A percentile compares a stretch with the other conserved stretches of the same genome.
These are phyloP conservation scores for Hypoxylon sp. DNA, from an alignment of 2,329 filamentous ascomycete species.

Conservation along the genomic window DNA sequence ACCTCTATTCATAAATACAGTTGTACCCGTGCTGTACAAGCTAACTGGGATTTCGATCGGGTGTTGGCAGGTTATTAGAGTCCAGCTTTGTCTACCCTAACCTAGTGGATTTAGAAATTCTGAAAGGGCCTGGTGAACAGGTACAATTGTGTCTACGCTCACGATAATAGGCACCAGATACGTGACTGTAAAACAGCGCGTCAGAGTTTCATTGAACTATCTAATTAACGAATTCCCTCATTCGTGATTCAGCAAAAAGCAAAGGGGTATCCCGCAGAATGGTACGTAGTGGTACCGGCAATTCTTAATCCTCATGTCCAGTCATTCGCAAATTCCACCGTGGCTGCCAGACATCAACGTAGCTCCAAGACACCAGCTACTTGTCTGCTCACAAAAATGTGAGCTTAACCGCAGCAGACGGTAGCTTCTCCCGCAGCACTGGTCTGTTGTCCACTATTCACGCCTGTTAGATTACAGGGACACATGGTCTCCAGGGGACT, in stretches of 20 bases:
- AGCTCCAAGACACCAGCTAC: not conserved
- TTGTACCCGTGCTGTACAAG: too few species aligned
- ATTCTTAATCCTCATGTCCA: not conserved
- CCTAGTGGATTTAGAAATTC: too few species aligned
- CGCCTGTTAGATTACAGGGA: constrained; percentile 4
- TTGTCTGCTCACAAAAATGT: not conserved
- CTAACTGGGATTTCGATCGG: too few species aligned
- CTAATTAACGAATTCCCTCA: not conserved
- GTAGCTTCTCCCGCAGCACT: constrained; percentile 36
- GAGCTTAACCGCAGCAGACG: constrained; percentile 36
- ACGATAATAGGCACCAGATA: not conserved
- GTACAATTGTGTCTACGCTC: too few species aligned
- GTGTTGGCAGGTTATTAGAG: too few species aligned
- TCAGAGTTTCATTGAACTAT: not conserved
- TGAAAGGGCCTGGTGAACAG: too few species aligned
- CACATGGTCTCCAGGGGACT: not conserved
- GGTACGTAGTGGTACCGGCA: constrained; percentile 39
- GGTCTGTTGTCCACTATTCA: constrained; percentile 22
- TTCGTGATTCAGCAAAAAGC: not conserved
- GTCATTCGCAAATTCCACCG: not conserved
- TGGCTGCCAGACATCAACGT: not conserved
- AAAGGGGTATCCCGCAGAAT: not conserved
- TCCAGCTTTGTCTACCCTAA: too few species aligned
- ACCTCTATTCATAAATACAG: too few species aligned
- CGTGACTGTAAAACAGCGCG: not conserved